Base-by-base conservation (phyloP, 768 basidiomycete genomes). In the Termitomyces sp. region DNA sequence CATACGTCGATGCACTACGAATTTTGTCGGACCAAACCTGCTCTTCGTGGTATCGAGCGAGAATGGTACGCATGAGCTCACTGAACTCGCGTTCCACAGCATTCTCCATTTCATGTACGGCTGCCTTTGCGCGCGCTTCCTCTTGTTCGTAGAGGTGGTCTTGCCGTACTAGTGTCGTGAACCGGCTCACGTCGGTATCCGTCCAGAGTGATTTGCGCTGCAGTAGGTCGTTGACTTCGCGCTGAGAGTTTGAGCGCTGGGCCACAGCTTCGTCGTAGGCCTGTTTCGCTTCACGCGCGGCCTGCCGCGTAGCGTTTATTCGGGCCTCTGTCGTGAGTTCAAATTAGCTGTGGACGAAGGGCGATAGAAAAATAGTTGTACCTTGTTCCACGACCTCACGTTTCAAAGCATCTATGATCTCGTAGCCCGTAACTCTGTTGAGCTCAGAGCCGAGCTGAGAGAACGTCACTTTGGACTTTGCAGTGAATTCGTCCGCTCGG, bases 11-110 rank as follows among this genome's bases (percentile, higher is more conserved):
- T 28, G 90, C 88, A 64, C 91, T 93, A 36, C 97, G 85, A 59
- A 99, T 97, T 74, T 99, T 99, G 77, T 99, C 96, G 54, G 92
- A 94, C 97, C 97, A 99, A 2, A 98, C 85, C 70, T 99, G 97
- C 69, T 99, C 97, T 73, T 98, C 96, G 74, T 98, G 96, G 71
- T 98, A 98, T 40, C 96, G 82, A 50, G 84, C 86, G 58, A 99
- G 80, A 66, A 98, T 98, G 10, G 82, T 78, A 56, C 86, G 86
- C 88, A 96, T 91, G 33, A 98, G 80, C 67, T 86, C 88, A 66
- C 80, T 87, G 69, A 98, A 97, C 64, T 88, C 91, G 46, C 82
- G 81, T 63, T 99, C 97, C 18, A 94, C 92, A 2, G 81, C 83
- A 52, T 83, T 81, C 64, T 99, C 97, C 2, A 83, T 80, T 42